These are phyloP conservation scores for Cyberlindnera sargentensis DNA, from an alignment of 805 yeast genomes.

Conservation along the genomic window DNA sequence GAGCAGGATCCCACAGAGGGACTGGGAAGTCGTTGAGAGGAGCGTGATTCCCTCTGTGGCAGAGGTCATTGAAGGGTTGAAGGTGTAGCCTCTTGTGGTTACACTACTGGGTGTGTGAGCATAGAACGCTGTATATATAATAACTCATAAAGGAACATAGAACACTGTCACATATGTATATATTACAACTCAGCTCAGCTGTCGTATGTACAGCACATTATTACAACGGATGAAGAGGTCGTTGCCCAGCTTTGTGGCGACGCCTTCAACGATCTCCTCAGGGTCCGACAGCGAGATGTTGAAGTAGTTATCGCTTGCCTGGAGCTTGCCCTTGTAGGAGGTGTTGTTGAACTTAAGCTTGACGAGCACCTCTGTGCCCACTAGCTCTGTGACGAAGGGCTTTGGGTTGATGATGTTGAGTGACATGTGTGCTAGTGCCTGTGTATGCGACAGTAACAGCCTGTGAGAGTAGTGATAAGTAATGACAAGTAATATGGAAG, in stretches of 20 bases:
- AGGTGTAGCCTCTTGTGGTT: not conserved
- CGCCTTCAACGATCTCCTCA: slow-evolving; percentile 42
- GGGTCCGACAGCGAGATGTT: slow-evolving; percentile 69
- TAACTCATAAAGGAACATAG: not conserved
- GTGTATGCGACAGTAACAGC: not conserved
- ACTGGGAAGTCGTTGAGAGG: slow-evolving; percentile 33
- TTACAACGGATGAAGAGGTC: slow-evolving; percentile 88
- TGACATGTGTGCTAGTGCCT: slow-evolving; percentile 2
- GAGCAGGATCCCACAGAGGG: slow-evolving; percentile 38
- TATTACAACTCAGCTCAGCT: slow-evolving; percentile 4
- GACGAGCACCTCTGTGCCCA: slow-evolving; percentile 65
- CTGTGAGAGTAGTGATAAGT: no score
- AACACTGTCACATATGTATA: not conserved
- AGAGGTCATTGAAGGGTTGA: slow-evolving; percentile 26
- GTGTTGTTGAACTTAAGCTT: slow-evolving; percentile 87
- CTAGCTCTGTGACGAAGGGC: slow-evolving; percentile 75
- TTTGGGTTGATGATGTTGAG: slow-evolving; percentile 74
- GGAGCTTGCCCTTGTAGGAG: slow-evolving; percentile 73
- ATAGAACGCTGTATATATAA: no score
- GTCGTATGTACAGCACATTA: slow-evolving; percentile 56
- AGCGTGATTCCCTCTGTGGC: slow-evolving; percentile 36
- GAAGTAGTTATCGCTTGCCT: slow-evolving; percentile 88
- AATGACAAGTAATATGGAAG: no score
- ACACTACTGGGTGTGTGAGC: no score
- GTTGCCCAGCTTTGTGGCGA: slow-evolving; percentile 48